These are phyloP conservation scores for Myriosclerotinia scirpicola DNA, from an alignment of 2,329 filamentous ascomycete genomes.

Conservation along the genomic window DNA sequence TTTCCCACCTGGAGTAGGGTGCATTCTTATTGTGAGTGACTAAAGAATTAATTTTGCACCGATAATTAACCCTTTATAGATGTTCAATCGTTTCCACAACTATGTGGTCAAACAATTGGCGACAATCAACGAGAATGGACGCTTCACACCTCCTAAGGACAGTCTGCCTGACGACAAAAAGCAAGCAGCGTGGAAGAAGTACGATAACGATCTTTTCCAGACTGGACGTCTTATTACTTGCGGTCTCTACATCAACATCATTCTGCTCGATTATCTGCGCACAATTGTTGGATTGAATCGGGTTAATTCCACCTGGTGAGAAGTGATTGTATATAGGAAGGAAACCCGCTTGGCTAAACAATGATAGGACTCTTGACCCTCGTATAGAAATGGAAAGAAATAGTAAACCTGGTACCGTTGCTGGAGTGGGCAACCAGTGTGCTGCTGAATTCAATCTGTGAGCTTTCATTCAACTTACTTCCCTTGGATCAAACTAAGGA, in stretches of 20 bases:
- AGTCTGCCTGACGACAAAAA: conserved; percentile 51
- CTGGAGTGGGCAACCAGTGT: conserved; percentile 75
- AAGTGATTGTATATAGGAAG: neutral
- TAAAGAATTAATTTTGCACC: neutral
- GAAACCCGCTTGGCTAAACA: neutral
- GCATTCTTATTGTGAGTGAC: conserved; percentile 56
- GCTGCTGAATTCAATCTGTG: conserved; percentile 80
- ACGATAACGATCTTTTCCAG: conserved; percentile 76
- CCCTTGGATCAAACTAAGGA: neutral
- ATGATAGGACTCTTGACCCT: conserved; percentile 63
- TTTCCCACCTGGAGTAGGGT: conserved; percentile 68
- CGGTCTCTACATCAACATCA: conserved; percentile 77
- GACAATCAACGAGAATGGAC: conserved; percentile 75
- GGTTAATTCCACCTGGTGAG: conserved; percentile 54
- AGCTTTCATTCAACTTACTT: neutral
- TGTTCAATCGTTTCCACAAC: conserved; percentile 86
- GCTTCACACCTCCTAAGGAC: conserved; percentile 65
- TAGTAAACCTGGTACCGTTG: conserved; percentile 50
- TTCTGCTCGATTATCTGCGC: conserved; percentile 74
- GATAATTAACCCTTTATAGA: conserved; percentile 40
- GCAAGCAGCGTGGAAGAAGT: conserved; percentile 59
- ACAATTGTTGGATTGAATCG: conserved; percentile 50
- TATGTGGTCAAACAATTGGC: conserved; percentile 75
- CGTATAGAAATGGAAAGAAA: conserved; percentile 63
- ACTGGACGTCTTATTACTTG: conserved; percentile 72